Conservation (phyloP, 1,284 basidiomycete species). For the Anthracocystis walkeri region DNA sequence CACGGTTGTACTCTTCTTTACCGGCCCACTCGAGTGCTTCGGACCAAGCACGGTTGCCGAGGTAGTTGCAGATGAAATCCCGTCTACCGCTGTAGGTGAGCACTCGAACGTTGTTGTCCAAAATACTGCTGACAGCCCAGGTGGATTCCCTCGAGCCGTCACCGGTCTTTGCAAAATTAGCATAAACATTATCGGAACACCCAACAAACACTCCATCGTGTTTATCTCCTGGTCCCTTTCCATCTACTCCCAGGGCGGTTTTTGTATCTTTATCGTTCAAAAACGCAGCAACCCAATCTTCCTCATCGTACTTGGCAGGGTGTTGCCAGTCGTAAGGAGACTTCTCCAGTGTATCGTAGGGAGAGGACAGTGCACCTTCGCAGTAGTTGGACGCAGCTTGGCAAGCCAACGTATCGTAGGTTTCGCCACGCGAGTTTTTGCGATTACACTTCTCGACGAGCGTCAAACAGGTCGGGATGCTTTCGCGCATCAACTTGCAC, state of each 20-base stretch:
- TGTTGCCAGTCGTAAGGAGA: constrained; percentile 66
- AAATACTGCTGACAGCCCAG: constrained; percentile 60
- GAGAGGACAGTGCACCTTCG: constrained; percentile 52
- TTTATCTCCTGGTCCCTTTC: constrained; percentile 57
- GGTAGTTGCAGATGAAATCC: constrained; percentile 68
- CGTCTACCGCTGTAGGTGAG: constrained; percentile 59
- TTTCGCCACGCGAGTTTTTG: constrained; percentile 29
- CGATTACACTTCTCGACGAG: constrained; percentile 65
- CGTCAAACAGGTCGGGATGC: constrained; percentile 54
- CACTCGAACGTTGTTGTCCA: constrained; percentile 57
- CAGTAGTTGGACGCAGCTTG: constrained; percentile 59
- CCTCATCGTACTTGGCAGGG: constrained; percentile 58
- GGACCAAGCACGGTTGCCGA: constrained; percentile 63
- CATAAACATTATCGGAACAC: constrained; percentile 64
- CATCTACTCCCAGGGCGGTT: constrained; percentile 59
- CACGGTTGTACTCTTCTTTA: constrained; percentile 50
- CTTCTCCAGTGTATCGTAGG: constrained; percentile 56
- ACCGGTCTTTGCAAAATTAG: constrained; percentile 63
- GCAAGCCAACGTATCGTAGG: constrained; percentile 58
- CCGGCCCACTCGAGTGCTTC: constrained; percentile 58
- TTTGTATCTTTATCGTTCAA: constrained; percentile 58
- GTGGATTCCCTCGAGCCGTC: constrained; percentile 64
- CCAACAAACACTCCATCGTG: constrained; percentile 65
- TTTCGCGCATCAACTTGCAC: constrained; percentile 55
- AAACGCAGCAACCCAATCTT: constrained; percentile 62